These are phyloP conservation scores for Tremella fuciformis DNA, from an alignment of 768 basidiomycete genomes.

Conservation along the genomic window DNA sequence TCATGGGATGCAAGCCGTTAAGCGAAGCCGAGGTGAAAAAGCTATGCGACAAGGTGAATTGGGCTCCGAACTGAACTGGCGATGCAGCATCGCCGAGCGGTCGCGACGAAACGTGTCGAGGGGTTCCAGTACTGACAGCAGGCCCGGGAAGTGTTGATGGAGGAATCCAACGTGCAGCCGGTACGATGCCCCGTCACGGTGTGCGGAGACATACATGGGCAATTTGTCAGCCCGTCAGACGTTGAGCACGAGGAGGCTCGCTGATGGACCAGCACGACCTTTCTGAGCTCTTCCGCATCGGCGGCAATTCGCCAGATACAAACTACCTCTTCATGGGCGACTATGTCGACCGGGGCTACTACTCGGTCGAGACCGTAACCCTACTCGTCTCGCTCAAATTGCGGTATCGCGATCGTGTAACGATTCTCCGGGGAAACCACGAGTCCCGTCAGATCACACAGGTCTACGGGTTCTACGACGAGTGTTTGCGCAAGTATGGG, in stretches of 20 bases:
- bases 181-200: constrained; percentile 98
- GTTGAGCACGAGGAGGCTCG: constrained; percentile 15
- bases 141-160: constrained; percentile 98
- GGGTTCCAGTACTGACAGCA: constrained; percentile 49
- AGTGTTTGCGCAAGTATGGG: constrained; percentile 98
- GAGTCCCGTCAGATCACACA: constrained; percentile 99
- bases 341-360: constrained; percentile 98
- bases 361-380: constrained; percentile 98
- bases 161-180: constrained; percentile 98
- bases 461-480: constrained; percentile 99
- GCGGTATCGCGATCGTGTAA: constrained; percentile 95
- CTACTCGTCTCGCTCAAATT: constrained; percentile 95
- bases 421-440: constrained; percentile 96
- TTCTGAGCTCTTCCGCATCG: constrained; percentile 96
- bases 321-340: constrained; percentile 99
- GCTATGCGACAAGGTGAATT: constrained; percentile 93
- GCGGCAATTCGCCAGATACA: constrained; percentile 98
- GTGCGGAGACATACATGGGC: constrained; percentile 98
- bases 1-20: constrained; percentile 95
- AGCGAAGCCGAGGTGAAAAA: constrained; percentile 93
- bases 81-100: not conserved
- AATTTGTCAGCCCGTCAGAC: constrained; percentile 74
- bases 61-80: not conserved
- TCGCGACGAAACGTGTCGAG: not conserved
- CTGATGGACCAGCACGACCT: constrained; percentile 78